Evolutionary conservation across 2,329 filamentous ascomycete genomes (phyloP), one percentile per base, ranked within the genome.

Genomic region (Chaetomium olivaceum): DNA sequence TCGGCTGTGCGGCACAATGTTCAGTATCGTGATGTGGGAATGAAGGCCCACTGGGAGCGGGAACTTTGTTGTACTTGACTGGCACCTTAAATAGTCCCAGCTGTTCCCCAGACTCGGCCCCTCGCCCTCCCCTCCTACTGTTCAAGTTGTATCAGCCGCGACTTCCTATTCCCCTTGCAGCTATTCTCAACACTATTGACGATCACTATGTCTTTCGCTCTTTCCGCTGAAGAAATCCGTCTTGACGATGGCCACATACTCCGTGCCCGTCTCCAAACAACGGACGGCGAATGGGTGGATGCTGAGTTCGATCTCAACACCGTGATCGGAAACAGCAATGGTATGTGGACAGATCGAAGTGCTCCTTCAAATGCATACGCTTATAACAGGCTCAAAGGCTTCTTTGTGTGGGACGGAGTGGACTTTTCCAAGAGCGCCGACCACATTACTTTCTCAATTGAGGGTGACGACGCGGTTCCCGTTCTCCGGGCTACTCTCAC

Each of bases 231-330:
- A 55, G 68, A 81, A 68, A 80, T 85, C 72, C 76, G 76, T 71
- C 73, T 86, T 69, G 81, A 83, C 57, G 79, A 85, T 69, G 78
- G 77, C 69, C 79, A 81, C 74, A 80, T 82, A 71, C 83, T 86
- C 65, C 74, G 61, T 39, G 80, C 77, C 63, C 69, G 68, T 25
- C 78, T 83, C 57, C 64, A 62, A 59, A 78, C 78, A 59, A 76
- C 65, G 3, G 73, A 81, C 6, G 83, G 81, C 51, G 78, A 83
- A 0, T 74, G 73, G 61, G 71, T 78, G 29, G 80, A 85, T 27
- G 72, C 79, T 14, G 75, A 79, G 72, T 72, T 85, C 61, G 77
- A 86, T 72, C 79, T 87, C 66, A 80, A 87, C 76, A 58, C 76
- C 2, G 72, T 75, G 71, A 77, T 87, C 58, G 83, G 84, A 43